Percentiles rank a stretch among this genome's conserved stretches.
Conservation (phyloP, 352 stramenopile species). For the Saprolegnia parasitica region DNA sequence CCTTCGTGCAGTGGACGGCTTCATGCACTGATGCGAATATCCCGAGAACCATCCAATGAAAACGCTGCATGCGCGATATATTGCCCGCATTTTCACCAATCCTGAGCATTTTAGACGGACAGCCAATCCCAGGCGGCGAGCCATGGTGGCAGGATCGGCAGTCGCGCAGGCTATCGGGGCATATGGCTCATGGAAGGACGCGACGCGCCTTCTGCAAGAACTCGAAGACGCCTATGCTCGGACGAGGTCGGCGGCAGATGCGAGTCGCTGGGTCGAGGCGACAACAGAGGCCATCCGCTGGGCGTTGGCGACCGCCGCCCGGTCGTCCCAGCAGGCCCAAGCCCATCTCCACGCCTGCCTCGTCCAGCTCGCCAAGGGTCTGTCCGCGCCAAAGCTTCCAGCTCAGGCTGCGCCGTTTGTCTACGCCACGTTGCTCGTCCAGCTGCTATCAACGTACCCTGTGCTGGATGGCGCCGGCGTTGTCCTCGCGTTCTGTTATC, state of each 20-base stretch:
- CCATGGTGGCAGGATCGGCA: too few relatives aligned
- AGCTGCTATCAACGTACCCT: slow-evolving; percentile 1
- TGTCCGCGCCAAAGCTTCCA: not conserved
- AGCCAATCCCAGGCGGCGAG: too few relatives aligned
- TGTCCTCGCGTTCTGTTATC: slow-evolving; percentile 20
- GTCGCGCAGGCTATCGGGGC: not conserved
- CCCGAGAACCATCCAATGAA: not conserved
- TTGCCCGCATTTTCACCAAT: not conserved
- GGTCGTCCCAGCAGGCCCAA: not conserved
- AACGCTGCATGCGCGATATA: not conserved
- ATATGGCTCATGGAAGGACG: slow-evolving; percentile 3
- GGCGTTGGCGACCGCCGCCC: not conserved
- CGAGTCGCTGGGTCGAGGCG: not conserved
- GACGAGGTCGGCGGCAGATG: not conserved
- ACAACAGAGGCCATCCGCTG: slow-evolving; percentile 1
- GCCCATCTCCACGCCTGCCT: not conserved
- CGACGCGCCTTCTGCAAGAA: not conserved
- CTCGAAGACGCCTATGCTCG: not conserved
- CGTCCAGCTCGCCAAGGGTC: not conserved
- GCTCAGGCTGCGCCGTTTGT: not conserved
- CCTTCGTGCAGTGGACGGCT: not conserved
- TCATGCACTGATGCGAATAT: not conserved
- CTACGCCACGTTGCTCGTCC: slow-evolving; percentile 9
- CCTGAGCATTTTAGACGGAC: not conserved
- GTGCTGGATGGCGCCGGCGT: not conserved